Conservation (phyloP, 75 land plant species). For the Azolla pinnata region DNA sequence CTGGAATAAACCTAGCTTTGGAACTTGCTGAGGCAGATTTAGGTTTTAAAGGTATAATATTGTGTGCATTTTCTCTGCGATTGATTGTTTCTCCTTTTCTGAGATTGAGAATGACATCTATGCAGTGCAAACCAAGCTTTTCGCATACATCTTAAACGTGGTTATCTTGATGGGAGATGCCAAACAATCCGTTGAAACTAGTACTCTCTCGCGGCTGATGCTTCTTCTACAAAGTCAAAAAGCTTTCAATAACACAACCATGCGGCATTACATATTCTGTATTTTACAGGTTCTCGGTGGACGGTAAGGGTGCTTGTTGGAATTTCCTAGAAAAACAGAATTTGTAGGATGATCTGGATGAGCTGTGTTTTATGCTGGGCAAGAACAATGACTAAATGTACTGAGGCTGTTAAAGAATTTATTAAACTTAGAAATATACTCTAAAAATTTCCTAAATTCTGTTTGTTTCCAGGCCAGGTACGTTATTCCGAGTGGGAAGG, state of each 20-base stretch:
- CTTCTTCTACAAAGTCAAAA: constrained; percentile 43
- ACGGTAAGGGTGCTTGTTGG: constrained; percentile 58
- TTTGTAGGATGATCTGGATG: too few species aligned
- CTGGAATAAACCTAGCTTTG: constrained; percentile 48
- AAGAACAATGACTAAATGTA: too few species aligned
- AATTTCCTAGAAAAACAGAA: neutral
- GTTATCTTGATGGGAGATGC: constrained; percentile 25
- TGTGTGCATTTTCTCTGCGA: neutral
- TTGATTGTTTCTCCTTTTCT: neutral
- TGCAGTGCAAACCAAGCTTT: constrained; percentile 72
- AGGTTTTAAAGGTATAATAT: constrained; percentile 56
- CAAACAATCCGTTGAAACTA: constrained; percentile 12
- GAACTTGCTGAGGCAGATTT: constrained; percentile 47
- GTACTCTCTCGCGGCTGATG: constrained; percentile 44
- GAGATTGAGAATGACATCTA: neutral
- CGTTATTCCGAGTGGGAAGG: constrained; percentile 50
- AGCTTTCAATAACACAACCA: constrained; percentile 54
- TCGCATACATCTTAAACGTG: constrained; percentile 39
- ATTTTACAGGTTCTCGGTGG: constrained; percentile 65
- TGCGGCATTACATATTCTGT: constrained; percentile 75
- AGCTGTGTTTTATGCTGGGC: too few species aligned
- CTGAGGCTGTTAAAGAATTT: too few species aligned
- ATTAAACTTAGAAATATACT: too few species aligned
- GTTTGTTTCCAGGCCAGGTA: constrained; percentile 41
- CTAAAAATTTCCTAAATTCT: too few species aligned